A percentile compares a stretch with the other conserved stretches of the same genome.
Evolutionary conservation across 257 asterid genomes (phyloP).

Genomic region (Lithospermum erythrorhizon): DNA sequence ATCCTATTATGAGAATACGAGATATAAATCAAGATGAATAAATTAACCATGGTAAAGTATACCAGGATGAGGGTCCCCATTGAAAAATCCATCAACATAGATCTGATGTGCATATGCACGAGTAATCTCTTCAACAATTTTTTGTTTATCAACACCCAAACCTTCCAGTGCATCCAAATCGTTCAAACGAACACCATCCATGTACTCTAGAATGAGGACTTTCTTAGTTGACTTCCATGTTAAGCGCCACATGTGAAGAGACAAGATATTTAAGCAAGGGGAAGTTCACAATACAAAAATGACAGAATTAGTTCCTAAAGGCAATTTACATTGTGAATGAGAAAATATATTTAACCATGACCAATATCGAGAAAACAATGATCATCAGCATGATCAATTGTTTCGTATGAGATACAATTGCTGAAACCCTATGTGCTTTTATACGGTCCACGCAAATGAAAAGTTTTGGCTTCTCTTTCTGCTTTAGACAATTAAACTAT

Average conservation of each 20-base stretch:
- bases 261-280: constrained; percentile 6
- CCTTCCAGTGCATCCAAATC: constrained; percentile 64
- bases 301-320: neutral
- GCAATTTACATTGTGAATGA: neutral
- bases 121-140: constrained; percentile 88
- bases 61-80: constrained; percentile 99
- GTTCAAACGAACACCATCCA: constrained; percentile 91
- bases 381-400: neutral
- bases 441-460: no score
- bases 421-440: no score
- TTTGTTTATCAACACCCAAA: constrained; percentile 83
- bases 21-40: neutral
- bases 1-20: neutral
- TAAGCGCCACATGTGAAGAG: constrained; percentile 10
- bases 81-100: constrained; percentile 92
- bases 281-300: neutral
- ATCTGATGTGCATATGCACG: constrained; percentile 99
- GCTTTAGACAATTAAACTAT: no score
- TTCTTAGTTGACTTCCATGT: constrained; percentile 71
- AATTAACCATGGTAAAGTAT: constrained; percentile 11
- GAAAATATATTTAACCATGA: no score
- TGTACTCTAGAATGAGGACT: constrained; percentile 81
- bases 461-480: no score
- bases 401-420: no score
- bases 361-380: neutral